These are phyloP conservation scores for Suillus spraguei DNA, from an alignment of 768 basidiomycete species.

Conservation along the genomic window DNA sequence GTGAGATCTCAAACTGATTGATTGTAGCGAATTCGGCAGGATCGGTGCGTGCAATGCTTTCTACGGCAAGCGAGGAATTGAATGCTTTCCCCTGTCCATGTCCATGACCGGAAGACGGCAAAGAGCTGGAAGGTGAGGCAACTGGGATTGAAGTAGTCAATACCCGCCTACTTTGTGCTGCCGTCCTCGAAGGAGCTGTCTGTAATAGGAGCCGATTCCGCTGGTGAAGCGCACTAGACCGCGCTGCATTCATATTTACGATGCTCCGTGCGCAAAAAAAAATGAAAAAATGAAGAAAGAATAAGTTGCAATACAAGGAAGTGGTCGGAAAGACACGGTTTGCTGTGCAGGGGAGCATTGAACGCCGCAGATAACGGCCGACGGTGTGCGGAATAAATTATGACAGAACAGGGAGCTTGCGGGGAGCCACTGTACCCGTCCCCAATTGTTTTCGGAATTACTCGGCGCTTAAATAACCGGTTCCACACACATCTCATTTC, in stretches of 20 bases:
- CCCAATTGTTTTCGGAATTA: slow-evolving; percentile 1
- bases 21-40: slow-evolving; percentile 4
- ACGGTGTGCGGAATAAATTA: not conserved
- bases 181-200: not conserved
- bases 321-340: not conserved
- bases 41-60: not conserved
- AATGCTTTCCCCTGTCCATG: slow-evolving; percentile 5
- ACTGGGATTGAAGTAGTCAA: slow-evolving; percentile 6
- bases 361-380: not conserved
- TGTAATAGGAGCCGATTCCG: slow-evolving; percentile 4
- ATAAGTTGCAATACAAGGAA: not conserved
- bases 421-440: not conserved
- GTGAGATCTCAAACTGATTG: not conserved
- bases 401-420: not conserved
- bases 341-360: not conserved
- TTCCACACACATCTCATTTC: not conserved
- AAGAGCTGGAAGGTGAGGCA: slow-evolving; percentile 6
- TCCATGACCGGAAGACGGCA: not conserved
- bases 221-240: not conserved
- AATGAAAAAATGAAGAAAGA: not conserved
- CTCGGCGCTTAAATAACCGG: slow-evolving; percentile 6
- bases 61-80: slow-evolving; percentile 7
- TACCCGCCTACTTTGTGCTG: slow-evolving; percentile 5
- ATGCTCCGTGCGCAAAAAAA: not conserved
- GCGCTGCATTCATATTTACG: slow-evolving; percentile 2